phyloP scores from a whole-genome alignment of 2,329 filamentous ascomycete genomes.

The Orbilia javanica region DNA sequence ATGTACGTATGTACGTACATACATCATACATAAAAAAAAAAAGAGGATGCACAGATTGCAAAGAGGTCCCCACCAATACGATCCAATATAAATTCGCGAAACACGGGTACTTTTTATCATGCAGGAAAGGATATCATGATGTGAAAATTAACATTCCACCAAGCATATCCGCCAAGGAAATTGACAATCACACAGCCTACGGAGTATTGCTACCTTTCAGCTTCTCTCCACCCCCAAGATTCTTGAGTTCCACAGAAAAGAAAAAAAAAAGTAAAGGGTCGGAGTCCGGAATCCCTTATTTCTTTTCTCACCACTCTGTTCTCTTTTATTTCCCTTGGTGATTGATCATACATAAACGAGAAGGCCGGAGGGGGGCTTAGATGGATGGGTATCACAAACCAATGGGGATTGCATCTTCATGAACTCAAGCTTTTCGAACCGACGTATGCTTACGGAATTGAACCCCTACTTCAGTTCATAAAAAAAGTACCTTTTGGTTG shows the following conservation, averaged over 20 bases:
- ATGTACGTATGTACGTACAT: background rate
- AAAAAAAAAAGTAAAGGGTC: too few relatives aligned
- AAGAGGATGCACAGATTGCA: background rate
- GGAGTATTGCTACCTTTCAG: background rate
- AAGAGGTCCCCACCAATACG: background rate
- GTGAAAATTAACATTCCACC: conserved; percentile 36
- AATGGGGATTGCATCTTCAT: conserved; percentile 42
- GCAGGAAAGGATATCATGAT: too few relatives aligned
- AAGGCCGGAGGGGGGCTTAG: background rate
- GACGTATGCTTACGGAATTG: background rate
- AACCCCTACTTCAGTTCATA: conserved; percentile 11
- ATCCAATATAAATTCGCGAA: background rate
- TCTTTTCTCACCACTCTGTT: background rate
- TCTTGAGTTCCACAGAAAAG: conserved; percentile 41
- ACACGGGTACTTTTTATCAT: background rate
- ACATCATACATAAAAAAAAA: background rate
- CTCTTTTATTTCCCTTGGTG: too few relatives aligned
- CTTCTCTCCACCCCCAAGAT: conserved; percentile 26
- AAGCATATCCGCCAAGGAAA: conserved; percentile 2
- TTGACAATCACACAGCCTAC: background rate
- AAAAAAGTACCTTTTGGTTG: background rate
- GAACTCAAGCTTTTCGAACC: conserved; percentile 54
- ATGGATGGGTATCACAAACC: conserved; percentile 26
- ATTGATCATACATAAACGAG: background rate
- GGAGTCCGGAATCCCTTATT: background rate